phyloP scores from a whole-genome alignment of 257 asterid genomes.

The Forsythia viridissima region DNA sequence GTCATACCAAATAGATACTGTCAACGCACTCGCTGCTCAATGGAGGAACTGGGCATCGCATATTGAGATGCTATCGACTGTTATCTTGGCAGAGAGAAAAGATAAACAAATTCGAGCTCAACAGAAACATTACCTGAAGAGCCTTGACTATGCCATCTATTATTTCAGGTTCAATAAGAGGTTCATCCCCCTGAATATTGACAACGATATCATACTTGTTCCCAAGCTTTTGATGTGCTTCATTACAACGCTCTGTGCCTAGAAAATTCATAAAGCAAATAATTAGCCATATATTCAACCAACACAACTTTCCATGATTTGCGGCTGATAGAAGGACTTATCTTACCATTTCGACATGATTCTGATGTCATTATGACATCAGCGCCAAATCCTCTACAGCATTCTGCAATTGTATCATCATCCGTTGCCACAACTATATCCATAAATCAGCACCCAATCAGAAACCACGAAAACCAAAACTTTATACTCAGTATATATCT shows the following conservation, averaged over 20 bases:
- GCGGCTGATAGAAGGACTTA: not conserved
- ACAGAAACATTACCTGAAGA: slow-evolving; percentile 54
- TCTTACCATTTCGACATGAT: slow-evolving; percentile 77
- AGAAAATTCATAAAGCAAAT: slow-evolving; percentile 2
- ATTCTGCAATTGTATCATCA: slow-evolving; percentile 84
- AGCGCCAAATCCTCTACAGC: slow-evolving; percentile 91
- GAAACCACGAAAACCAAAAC: slow-evolving; percentile 12
- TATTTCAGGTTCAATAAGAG: slow-evolving; percentile 88
- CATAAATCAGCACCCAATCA: slow-evolving; percentile 16
- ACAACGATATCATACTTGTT: slow-evolving; percentile 76
- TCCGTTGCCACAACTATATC: slow-evolving; percentile 86
- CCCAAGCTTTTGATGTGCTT: slow-evolving; percentile 72
- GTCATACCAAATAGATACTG: not conserved
- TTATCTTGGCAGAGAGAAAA: not conserved
- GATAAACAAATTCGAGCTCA: not conserved
- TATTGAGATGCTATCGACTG: not conserved
- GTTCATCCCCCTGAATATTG: slow-evolving; percentile 96
- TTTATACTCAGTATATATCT: not conserved
- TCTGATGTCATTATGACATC: slow-evolving; percentile 89
- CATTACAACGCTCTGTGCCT: slow-evolving; percentile 91
- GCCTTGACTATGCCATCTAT: slow-evolving; percentile 84
- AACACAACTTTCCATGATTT: not conserved
- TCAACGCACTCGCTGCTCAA: not conserved
- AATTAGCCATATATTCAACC: not conserved
- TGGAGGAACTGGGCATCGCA: not conserved